Base-by-base conservation (phyloP, 108 stramenopile species). In the Parietichytrium sp. region DNA sequence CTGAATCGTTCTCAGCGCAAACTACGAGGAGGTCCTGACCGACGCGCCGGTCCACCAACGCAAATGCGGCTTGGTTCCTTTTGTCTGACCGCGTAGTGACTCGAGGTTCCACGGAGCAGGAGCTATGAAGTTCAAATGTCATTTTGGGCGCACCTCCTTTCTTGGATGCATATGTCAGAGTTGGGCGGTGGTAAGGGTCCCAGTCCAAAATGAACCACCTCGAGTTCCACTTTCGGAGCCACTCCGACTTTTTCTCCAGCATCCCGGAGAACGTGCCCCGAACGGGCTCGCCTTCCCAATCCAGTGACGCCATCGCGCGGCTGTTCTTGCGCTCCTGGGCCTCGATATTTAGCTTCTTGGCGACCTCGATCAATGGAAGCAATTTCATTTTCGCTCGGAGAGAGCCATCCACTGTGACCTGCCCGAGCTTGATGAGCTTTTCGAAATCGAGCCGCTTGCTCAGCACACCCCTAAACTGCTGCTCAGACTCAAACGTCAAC, bases 361-460 rank as follows among this genome's bases (percentile, higher is more conserved):
- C 61, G 20, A 72, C 61, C 20, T 72, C 61, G 10, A 42, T 42
- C 2, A 72, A 42, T 6, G 16, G 38, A 33, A 72, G 36, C 1
- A 72, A 42, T 72, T 72, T 72, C 61, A 72, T 72, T 27, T 72
- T 72, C 23, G 61, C 42, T n/a, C 61, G 61, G 16, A 72, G 42
- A 25, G 61, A 16, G 10, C 61, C 61, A 10, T 72, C 61, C 38
- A 45, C 20, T 25, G 36, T 10, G 42, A 72, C 20, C 33, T 72
- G 61, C 6, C 61, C 61, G 2, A 72, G 61, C 4, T 72, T 33
- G 23, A 72, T 45, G 33, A 72, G 61, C 61, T 72, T 72, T n/a
- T n/a, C 42, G 61, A 72, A 72, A 7, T 72, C 61, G 38, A 72
- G 42, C 29, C 61, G 61, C 1, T 25, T 33, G 6, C 38, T 45